Evolutionary conservation across 1,139 yeast species (phyloP).

Genomic region (Sugiyamaella neomexicana): DNA sequence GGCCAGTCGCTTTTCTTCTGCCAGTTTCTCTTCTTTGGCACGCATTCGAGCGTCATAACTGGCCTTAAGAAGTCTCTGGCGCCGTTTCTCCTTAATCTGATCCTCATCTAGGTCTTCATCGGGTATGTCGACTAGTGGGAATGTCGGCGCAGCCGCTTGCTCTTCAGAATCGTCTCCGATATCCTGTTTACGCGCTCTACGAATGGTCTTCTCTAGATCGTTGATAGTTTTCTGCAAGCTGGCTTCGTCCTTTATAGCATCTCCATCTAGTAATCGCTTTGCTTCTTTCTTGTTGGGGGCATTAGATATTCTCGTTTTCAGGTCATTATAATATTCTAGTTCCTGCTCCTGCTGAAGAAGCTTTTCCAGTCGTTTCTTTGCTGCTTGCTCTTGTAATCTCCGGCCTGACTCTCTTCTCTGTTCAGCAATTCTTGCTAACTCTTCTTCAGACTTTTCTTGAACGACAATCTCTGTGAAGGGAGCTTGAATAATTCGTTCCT

Average conservation of each 20-base stretch:
- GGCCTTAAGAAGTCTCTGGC: slow-evolving; percentile 78
- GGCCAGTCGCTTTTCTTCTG: slow-evolving; percentile 51
- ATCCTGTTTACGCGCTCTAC: slow-evolving; percentile 65
- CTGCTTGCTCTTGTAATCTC: slow-evolving; percentile 90
- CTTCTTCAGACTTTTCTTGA: slow-evolving; percentile 81
- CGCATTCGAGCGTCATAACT: slow-evolving; percentile 86
- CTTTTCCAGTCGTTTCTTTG: slow-evolving; percentile 76
- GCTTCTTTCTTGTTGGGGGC: slow-evolving; percentile 50
- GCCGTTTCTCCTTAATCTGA: slow-evolving; percentile 81
- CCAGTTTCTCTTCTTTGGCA: slow-evolving; percentile 76
- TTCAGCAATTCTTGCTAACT: slow-evolving; percentile 71
- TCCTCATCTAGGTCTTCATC: slow-evolving; percentile 77
- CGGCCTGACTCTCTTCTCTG: slow-evolving; percentile 84
- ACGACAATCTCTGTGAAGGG: slow-evolving; percentile 67
- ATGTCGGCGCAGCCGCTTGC: slow-evolving; percentile 54
- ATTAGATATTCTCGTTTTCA: slow-evolving; percentile 54
- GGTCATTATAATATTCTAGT: slow-evolving; percentile 62
- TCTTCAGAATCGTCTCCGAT: slow-evolving; percentile 54
- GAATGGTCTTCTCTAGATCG: slow-evolving; percentile 68
- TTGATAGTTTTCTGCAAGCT: slow-evolving; percentile 69
- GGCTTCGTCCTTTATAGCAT: slow-evolving; percentile 73
- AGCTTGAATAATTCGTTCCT: slow-evolving; percentile 78
- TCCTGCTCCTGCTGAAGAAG: slow-evolving; percentile 80
- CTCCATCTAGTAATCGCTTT: slow-evolving; percentile 56
- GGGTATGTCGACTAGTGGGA: slow-evolving; percentile 80